A percentile compares a stretch with the other conserved stretches of the same genome.
Conservation (phyloP, 495 filamentous ascomycete genomes). For the Penicillium pulvis region DNA sequence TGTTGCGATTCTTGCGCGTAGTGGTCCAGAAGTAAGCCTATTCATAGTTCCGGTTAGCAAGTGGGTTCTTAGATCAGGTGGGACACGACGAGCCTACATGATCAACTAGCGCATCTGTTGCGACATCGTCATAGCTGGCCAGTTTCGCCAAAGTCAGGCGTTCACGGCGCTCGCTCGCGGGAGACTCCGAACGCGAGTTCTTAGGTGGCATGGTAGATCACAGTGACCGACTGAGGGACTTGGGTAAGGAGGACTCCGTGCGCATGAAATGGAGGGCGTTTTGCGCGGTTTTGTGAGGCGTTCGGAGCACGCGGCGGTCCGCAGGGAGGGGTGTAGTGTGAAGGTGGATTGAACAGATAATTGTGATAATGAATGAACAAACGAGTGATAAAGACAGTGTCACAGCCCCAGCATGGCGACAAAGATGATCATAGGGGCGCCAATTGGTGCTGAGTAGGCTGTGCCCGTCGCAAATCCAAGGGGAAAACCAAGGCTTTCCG, state of each 20-base stretch:
- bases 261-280: conserved; percentile 6
- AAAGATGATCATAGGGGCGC: conserved; percentile 6
- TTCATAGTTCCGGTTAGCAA: conserved; percentile 22
- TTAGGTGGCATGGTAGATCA: conserved; percentile 39
- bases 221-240: not conserved
- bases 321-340: conserved; percentile 3
- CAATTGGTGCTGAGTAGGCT: conserved; percentile 14
- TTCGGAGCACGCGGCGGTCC: conserved; percentile 6
- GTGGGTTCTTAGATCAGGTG: conserved; percentile 1
- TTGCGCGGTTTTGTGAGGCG: conserved; percentile 1
- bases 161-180: conserved; percentile 57
- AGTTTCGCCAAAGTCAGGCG: conserved; percentile 83
- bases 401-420: conserved; percentile 13
- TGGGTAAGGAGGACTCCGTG: conserved; percentile 11
- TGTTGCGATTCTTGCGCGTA: conserved; percentile 89
- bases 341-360: not conserved
- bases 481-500: conserved; percentile 11
- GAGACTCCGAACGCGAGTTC: conserved; percentile 45
- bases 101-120: conserved; percentile 94
- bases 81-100: conserved; percentile 62
- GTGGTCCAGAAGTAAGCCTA: conserved; percentile 95
- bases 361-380: conserved; percentile 3
- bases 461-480: conserved; percentile 13
- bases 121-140: conserved; percentile 90
- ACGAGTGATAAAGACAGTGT: conserved; percentile 1